A percentile compares a stretch with the other conserved stretches of the same genome.
Conservation (phyloP, 345 rosid genomes). For the Rhizophora mangle region DNA sequence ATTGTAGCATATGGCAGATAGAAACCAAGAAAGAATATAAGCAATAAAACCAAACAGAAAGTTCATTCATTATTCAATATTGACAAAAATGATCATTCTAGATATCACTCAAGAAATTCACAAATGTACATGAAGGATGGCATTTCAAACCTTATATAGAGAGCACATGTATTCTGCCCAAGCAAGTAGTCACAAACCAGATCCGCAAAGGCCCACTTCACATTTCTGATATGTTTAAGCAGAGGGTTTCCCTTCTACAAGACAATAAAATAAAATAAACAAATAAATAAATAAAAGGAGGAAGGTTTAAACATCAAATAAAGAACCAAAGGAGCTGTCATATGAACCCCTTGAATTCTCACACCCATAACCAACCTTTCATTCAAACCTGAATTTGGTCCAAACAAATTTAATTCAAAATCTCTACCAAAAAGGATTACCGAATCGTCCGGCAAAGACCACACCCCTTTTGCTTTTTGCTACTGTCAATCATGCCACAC, state of each 20-base stretch:
- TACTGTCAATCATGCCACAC: too few relatives aligned
- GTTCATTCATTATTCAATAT: background rate
- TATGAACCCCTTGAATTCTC: too few relatives aligned
- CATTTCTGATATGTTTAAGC: slow-evolving; percentile 83
- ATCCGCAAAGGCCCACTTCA: slow-evolving; percentile 81
- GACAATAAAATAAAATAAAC: too few relatives aligned
- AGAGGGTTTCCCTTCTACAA: slow-evolving; percentile 93
- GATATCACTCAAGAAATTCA: background rate
- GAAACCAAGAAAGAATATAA: background rate
- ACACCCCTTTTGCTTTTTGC: too few relatives aligned
- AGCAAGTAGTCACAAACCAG: slow-evolving; percentile 76
- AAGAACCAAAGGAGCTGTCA: too few relatives aligned
- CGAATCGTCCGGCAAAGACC: too few relatives aligned
- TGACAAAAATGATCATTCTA: background rate
- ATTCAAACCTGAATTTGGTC: too few relatives aligned
- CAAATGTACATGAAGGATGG: background rate
- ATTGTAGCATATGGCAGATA: slow-evolving; percentile 7
- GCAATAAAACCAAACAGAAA: background rate
- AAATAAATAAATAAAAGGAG: slow-evolving; percentile 2
- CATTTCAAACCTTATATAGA: slow-evolving; percentile 68
- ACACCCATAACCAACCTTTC: too few relatives aligned
- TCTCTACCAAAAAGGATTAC: too few relatives aligned
- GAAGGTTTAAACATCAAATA: background rate
- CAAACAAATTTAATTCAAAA: too few relatives aligned
- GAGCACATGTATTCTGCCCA: slow-evolving; percentile 78